These are phyloP conservation scores for Rhytidiadelphus loreus DNA, from an alignment of 225 moss, liverwort and hornwort genomes.

Conservation along the genomic window DNA sequence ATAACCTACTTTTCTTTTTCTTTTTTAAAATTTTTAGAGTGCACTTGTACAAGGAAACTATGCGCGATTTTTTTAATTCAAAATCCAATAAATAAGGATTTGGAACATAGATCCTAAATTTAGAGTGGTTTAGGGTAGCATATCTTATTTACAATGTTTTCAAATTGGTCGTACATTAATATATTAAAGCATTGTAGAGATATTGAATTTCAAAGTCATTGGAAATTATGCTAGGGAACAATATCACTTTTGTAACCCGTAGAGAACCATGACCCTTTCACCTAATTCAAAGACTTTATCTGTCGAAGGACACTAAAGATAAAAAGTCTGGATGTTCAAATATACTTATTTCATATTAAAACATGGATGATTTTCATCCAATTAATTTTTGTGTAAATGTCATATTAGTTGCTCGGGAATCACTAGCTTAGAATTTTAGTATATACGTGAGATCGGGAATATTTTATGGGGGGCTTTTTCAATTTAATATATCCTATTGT, in stretches of 20 bases:
- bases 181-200: background rate
- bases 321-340: too few relatives aligned
- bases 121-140: rapidly evolving
- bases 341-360: too few relatives aligned
- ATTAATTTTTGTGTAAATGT: too few relatives aligned
- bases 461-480: too few relatives aligned
- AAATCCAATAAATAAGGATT: background rate
- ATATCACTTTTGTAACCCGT: rapidly evolving
- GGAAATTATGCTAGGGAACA: background rate
- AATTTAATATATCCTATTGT: too few relatives aligned
- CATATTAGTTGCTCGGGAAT: too few relatives aligned
- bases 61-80: background rate
- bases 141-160: background rate
- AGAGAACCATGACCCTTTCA: background rate
- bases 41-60: background rate
- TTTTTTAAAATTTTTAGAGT: background rate
- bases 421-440: too few relatives aligned
- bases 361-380: too few relatives aligned
- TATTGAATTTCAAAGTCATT: background rate
- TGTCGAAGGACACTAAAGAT: too few relatives aligned
- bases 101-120: background rate
- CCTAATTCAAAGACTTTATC: background rate
- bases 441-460: too few relatives aligned
- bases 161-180: background rate
- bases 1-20: background rate